Percentiles rank a stretch among this genome's conserved stretches.
Conservation (phyloP, 495 filamentous ascomycete species). For the Aspergillus hancockii region DNA sequence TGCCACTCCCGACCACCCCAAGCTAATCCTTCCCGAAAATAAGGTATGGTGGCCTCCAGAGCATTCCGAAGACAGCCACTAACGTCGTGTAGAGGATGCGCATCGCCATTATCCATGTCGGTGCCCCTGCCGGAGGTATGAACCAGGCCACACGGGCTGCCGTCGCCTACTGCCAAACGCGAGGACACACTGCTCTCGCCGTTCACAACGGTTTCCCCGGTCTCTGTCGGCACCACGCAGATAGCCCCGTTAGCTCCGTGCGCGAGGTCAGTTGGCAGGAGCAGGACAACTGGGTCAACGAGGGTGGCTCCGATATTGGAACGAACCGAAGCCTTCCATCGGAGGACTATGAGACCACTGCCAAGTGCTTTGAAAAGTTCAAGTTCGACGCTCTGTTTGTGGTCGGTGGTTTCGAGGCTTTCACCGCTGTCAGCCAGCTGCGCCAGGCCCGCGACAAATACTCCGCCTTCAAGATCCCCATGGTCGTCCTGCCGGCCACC, state of each 20-base stretch:
- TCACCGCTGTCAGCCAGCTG: slow-evolving; percentile 85
- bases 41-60: slow-evolving; percentile 55
- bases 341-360: slow-evolving; percentile 80
- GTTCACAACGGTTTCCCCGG: slow-evolving; percentile 98
- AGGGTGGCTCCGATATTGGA: slow-evolving; percentile 96
- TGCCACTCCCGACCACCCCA: slow-evolving; percentile 66
- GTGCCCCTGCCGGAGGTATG: slow-evolving; percentile 98
- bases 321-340: slow-evolving; percentile 91
- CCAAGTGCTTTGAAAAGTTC: slow-evolving; percentile 80
- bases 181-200: slow-evolving; percentile 87
- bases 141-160: slow-evolving; percentile 95
- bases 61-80: slow-evolving; percentile 7
- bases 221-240: slow-evolving; percentile 84
- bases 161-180: slow-evolving; percentile 92
- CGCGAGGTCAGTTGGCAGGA: slow-evolving; percentile 88
- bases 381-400: slow-evolving; percentile 89
- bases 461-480: slow-evolving; percentile 87
- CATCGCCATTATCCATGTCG: slow-evolving; percentile 94
- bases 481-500: slow-evolving; percentile 90
- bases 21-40: slow-evolving; percentile 63
- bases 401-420: slow-evolving; percentile 96
- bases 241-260: slow-evolving; percentile 79
- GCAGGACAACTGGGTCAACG: slow-evolving; percentile 91
- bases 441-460: slow-evolving; percentile 76
- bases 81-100: slow-evolving; percentile 69